phyloP scores from a whole-genome alignment of 139 green algal species.

The Chlamydomonas sp. region DNA sequence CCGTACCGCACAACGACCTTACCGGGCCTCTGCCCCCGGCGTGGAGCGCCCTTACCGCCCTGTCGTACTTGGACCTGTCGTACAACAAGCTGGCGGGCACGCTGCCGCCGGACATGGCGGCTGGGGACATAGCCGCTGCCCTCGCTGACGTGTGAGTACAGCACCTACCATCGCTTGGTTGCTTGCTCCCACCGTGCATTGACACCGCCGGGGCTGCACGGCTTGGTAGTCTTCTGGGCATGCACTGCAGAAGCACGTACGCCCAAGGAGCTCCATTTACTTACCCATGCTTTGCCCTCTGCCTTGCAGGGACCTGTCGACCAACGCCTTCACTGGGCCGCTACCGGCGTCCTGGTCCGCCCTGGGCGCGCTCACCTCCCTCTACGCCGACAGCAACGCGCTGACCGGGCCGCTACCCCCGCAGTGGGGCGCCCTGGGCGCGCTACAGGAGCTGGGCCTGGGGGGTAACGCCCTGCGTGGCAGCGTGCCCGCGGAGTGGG shows the following conservation, averaged over 20 bases:
- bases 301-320: neutral
- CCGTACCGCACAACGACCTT: neutral
- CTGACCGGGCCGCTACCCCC: neutral
- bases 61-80: conserved; percentile 16
- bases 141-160: conserved; percentile 5
- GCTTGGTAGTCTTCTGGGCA: too few relatives aligned
- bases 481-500: neutral
- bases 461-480: conserved; percentile 12
- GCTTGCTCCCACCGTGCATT: too few relatives aligned
- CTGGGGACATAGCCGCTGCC: neutral
- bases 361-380: neutral
- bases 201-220: too few relatives aligned
- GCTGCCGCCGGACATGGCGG: neutral
- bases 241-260: too few relatives aligned
- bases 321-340: neutral
- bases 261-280: too few relatives aligned
- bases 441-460: conserved; percentile 20
- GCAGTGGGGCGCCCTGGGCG: neutral
- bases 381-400: conserved; percentile 18
- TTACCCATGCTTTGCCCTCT: too few relatives aligned
- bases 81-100: conserved; percentile 1
- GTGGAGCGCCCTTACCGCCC: conserved; percentile 1
- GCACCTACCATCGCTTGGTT: too few relatives aligned
- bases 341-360: neutral
- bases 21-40: neutral